Conservation (phyloP, 345 rosid genomes). For the Geranium rotundifolium region DNA sequence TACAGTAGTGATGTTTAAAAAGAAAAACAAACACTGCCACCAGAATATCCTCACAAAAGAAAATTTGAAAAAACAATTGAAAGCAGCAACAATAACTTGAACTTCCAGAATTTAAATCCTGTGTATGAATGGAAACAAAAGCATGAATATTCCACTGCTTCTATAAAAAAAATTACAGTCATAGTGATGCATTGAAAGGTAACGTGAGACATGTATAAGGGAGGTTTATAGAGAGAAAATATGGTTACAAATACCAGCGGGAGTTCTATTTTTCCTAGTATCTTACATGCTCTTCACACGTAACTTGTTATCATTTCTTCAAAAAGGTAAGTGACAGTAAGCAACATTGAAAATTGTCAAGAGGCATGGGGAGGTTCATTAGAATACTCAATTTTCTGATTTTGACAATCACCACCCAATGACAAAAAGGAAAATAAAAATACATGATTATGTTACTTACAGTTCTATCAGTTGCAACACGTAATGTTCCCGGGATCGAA, state of each 20-base stretch:
- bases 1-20: not conserved
- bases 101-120: not conserved
- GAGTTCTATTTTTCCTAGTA: not conserved
- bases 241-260: not conserved
- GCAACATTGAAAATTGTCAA: not conserved
- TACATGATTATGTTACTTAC: slow-evolving; percentile 26
- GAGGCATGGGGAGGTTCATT: not conserved
- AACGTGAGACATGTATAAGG: not conserved
- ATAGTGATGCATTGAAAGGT: not conserved
- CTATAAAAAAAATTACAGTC: not conserved
- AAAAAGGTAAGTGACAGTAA: not conserved
- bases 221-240: not conserved
- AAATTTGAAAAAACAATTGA: no score
- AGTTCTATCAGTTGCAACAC: slow-evolving; percentile 72
- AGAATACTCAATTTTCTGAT: not conserved
- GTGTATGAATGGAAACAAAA: not conserved
- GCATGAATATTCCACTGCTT: not conserved
- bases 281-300: no score
- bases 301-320: no score
- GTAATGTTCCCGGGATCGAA: slow-evolving; percentile 81
- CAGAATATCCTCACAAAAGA: not conserved
- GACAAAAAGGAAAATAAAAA: not conserved
- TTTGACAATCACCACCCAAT: not conserved
- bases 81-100: not conserved
- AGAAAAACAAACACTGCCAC: not conserved